phyloP scores from a whole-genome alignment of 805 yeast genomes.

The Pichia heedii region DNA sequence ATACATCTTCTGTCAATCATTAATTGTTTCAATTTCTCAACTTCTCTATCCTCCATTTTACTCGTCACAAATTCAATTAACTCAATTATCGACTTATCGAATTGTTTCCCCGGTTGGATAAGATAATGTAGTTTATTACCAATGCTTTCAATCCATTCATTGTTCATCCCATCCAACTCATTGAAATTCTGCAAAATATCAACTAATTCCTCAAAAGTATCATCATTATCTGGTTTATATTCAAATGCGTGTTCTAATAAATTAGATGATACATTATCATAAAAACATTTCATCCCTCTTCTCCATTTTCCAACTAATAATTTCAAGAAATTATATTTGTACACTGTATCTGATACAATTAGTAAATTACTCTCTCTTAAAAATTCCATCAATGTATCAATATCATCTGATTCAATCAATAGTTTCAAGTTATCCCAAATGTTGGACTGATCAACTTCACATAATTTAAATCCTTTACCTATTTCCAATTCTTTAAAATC shows the following conservation, averaged over 20 bases:
- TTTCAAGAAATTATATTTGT: neutral
- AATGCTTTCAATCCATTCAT: neutral
- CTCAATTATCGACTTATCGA: neutral
- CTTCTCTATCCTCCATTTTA: neutral
- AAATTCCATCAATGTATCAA: neutral
- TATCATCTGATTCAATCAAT: neutral
- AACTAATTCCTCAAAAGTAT: neutral
- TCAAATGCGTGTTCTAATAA: neutral
- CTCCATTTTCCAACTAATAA: neutral
- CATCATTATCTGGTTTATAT: neutral
- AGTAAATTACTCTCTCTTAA: neutral
- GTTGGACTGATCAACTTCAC: neutral
- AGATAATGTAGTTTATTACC: neutral
- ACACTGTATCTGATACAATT: neutral
- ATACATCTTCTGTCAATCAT: neutral
- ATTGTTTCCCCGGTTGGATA: neutral
- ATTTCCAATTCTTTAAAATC: neutral
- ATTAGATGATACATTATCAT: neutral
- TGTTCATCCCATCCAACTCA: neutral
- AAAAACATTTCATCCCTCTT: neutral
- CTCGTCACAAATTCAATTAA: neutral
- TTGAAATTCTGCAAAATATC: neutral
- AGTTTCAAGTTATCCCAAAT: neutral
- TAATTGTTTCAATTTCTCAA: neutral
- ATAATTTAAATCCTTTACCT: neutral